phyloP scores from a whole-genome alignment of 1,284 basidiomycete species.

The Ustilago bromivora region DNA sequence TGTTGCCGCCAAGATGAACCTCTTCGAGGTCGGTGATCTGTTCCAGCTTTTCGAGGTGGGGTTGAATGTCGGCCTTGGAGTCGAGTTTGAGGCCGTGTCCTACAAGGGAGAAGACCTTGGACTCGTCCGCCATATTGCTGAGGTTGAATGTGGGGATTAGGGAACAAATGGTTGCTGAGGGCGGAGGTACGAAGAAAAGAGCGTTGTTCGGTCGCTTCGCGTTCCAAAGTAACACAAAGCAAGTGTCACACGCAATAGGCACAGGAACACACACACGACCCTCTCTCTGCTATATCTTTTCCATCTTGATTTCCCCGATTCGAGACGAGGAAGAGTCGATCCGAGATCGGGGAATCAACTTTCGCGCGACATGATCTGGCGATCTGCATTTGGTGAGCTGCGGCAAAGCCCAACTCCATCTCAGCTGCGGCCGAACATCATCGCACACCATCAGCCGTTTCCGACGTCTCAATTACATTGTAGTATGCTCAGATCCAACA shows the following conservation, averaged over 20 bases:
- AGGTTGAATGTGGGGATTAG: neutral
- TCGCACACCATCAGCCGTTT: neutral
- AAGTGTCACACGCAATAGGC: neutral
- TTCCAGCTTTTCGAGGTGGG: slow-evolving; percentile 75
- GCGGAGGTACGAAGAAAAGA: neutral
- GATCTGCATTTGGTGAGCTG: slow-evolving; percentile 21
- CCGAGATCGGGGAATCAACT: slow-evolving; percentile 1
- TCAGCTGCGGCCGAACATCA: neutral
- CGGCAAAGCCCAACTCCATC: slow-evolving; percentile 29
- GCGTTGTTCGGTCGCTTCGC: slow-evolving; percentile 1
- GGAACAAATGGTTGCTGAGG: neutral
- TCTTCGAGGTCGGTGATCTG: slow-evolving; percentile 79
- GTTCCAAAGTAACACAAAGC: slow-evolving; percentile 7
- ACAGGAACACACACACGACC: neutral
- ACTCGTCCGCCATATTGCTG: slow-evolving; percentile 36
- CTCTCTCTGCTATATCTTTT: slow-evolving; percentile 10
- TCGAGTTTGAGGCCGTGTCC: slow-evolving; percentile 81
- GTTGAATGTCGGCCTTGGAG: slow-evolving; percentile 81
- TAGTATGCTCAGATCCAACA: too few relatives aligned
- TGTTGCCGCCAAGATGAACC: slow-evolving; percentile 94
- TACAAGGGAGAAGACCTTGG: slow-evolving; percentile 52
- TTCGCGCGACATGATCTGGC: slow-evolving; percentile 31
- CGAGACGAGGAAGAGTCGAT: neutral
- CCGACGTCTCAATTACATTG: neutral
- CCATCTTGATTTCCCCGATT: slow-evolving; percentile 6